phyloP scores from a whole-genome alignment of 2,329 filamentous ascomycete species.

The Penicillium sp. region DNA sequence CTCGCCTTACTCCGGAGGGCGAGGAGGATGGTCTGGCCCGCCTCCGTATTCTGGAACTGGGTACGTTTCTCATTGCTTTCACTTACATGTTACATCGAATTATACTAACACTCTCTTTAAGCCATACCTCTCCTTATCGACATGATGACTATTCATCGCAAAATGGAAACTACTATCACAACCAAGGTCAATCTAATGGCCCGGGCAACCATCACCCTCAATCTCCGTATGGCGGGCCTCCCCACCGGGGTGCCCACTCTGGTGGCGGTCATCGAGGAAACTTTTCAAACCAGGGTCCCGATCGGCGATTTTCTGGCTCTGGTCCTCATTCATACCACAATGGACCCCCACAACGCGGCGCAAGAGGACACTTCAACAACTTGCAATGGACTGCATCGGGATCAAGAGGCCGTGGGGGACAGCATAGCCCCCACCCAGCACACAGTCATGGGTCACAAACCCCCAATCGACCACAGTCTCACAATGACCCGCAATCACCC shows the following conservation, averaged over 20 bases:
- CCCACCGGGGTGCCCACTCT: constrained; percentile 53
- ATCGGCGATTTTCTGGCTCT: constrained; percentile 45
- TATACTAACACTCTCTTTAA: constrained; percentile 45
- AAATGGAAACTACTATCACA: constrained; percentile 55
- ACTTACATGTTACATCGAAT: constrained; percentile 1
- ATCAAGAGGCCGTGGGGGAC: constrained; percentile 52
- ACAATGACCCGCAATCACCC: constrained; percentile 35
- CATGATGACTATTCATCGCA: constrained; percentile 53
- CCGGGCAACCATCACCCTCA: constrained; percentile 51
- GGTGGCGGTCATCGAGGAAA: constrained; percentile 56
- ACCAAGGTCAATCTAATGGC: constrained; percentile 50
- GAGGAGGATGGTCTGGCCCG: constrained; percentile 54
- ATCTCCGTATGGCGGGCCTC: constrained; percentile 45
- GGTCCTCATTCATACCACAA: constrained; percentile 49
- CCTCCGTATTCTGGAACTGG: constrained; percentile 45
- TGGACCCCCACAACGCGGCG: constrained; percentile 46
- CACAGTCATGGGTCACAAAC: constrained; percentile 36
- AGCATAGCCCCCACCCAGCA: constrained; percentile 37
- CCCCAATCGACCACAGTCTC: constrained; percentile 26
- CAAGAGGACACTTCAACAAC: constrained; percentile 63
- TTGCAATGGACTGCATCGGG: constrained; percentile 67
- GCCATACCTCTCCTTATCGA: constrained; percentile 63
- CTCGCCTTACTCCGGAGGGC: constrained; percentile 57
- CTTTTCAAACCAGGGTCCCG: constrained; percentile 49
- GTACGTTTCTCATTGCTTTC: constrained; percentile 39